These are phyloP conservation scores for Fusarium pseudocircinatum DNA, from an alignment of 2,329 filamentous ascomycete species.

Conservation along the genomic window DNA sequence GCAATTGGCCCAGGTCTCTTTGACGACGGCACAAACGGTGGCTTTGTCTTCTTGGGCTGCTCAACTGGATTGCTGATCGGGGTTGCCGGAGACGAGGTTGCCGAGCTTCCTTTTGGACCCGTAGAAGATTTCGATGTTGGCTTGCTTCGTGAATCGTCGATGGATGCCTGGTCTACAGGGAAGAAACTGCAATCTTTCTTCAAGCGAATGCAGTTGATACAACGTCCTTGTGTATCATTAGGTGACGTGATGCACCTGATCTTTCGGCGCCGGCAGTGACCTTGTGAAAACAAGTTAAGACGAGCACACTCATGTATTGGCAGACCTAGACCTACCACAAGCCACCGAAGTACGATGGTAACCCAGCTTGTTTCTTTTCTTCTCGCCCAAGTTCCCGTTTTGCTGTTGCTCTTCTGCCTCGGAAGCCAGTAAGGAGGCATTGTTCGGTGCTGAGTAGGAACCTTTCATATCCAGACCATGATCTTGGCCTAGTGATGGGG, in stretches of 20 bases:
- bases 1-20: slow-evolving; percentile 56
- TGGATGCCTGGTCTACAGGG: slow-evolving; percentile 81
- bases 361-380: slow-evolving; percentile 86
- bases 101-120: slow-evolving; percentile 54
- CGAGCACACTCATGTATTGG: not conserved
- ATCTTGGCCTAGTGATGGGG: slow-evolving; percentile 50
- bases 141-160: slow-evolving; percentile 57
- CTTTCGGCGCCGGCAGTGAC: slow-evolving; percentile 91
- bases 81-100: slow-evolving; percentile 60
- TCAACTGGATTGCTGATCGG: slow-evolving; percentile 55
- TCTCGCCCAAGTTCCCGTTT: slow-evolving; percentile 56
- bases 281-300: slow-evolving; percentile 55
- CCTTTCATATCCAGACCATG: slow-evolving; percentile 54
- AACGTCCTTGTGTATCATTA: slow-evolving; percentile 78
- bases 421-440: slow-evolving; percentile 53
- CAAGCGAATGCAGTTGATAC: slow-evolving; percentile 90
- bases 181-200: slow-evolving; percentile 96
- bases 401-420: slow-evolving; percentile 46
- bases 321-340: slow-evolving; percentile 76
- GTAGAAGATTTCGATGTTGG: slow-evolving; percentile 51
- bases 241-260: slow-evolving; percentile 86
- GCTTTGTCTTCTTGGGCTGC: slow-evolving; percentile 47
- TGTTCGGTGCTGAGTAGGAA: slow-evolving; percentile 61
- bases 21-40: slow-evolving; percentile 56
- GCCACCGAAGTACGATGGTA: slow-evolving; percentile 96